Evolutionary conservation across 2,329 filamentous ascomycete species (phyloP).

Genomic region (Pseudogymnoascus sp.): DNA sequence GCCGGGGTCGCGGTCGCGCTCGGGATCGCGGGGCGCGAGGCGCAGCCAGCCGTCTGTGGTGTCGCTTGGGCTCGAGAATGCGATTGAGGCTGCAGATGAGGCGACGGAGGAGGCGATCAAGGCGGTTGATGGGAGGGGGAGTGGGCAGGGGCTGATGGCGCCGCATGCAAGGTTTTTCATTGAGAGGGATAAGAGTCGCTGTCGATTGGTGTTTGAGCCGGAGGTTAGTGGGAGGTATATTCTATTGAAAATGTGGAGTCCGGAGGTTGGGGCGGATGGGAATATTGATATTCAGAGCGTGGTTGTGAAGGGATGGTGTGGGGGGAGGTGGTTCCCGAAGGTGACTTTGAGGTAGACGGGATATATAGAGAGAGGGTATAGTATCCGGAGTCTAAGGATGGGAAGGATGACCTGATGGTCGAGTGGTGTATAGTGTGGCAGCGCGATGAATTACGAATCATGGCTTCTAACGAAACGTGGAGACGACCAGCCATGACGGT

Average conservation of each 20-base stretch:
- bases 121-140: conserved; percentile 41
- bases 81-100: conserved; percentile 31
- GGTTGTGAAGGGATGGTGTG: conserved; percentile 74
- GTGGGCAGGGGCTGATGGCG: conserved; percentile 46
- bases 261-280: conserved; percentile 50
- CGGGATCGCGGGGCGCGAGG: not conserved
- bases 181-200: conserved; percentile 71
- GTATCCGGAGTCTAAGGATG: not conserved
- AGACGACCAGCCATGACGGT: not conserved
- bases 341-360: conserved; percentile 45
- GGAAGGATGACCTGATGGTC: not conserved
- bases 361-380: not conserved
- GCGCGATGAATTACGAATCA: conserved; percentile 3
- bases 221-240: conserved; percentile 76
- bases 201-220: conserved; percentile 78
- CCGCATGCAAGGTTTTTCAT: conserved; percentile 81
- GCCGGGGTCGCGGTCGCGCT: not conserved
- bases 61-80: conserved; percentile 5
- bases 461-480: not conserved
- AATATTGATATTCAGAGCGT: conserved; percentile 91
- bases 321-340: conserved; percentile 74
- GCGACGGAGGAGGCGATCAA: conserved; percentile 50
- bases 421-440: not conserved
- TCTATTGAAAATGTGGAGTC: conserved; percentile 84
- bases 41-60: not conserved